phyloP scores from a whole-genome alignment of 495 filamentous ascomycete species.

The Amphirosellinia nigrospora region DNA sequence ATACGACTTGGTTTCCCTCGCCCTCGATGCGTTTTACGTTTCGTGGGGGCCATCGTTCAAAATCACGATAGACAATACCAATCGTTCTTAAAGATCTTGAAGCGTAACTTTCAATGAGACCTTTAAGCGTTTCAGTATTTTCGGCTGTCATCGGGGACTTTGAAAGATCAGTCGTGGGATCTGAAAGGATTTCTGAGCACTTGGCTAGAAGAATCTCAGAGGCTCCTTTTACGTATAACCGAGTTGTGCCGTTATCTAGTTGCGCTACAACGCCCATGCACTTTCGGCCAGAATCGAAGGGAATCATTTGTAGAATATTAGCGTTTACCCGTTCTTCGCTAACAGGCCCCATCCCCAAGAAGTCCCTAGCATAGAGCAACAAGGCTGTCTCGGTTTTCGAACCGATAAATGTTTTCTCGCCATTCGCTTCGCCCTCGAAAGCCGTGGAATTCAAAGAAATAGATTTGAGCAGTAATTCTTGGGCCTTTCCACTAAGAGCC shows the following conservation, averaged over 20 bases:
- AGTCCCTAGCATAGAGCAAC: conserved; percentile 73
- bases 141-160: conserved; percentile 62
- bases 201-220: conserved; percentile 82
- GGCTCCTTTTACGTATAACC: conserved; percentile 86
- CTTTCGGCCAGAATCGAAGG: conserved; percentile 86
- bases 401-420: conserved; percentile 75
- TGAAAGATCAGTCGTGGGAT: conserved; percentile 68
- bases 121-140: conserved; percentile 63
- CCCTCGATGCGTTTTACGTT: conserved; percentile 67
- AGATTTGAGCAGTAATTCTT: conserved; percentile 71
- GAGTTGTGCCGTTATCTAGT: conserved; percentile 65
- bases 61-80: conserved; percentile 84
- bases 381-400: conserved; percentile 92
- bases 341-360: conserved; percentile 76
- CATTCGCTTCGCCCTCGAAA: conserved; percentile 81
- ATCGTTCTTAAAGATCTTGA: conserved; percentile 85
- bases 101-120: conserved; percentile 78
- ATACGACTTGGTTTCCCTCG: conserved; percentile 71
- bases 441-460: conserved; percentile 88
- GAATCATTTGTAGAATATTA: conserved; percentile 73
- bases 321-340: conserved; percentile 73
- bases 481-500: conserved; percentile 62
- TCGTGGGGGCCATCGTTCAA: conserved; percentile 84
- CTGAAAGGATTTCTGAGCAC: conserved; percentile 72
- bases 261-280: conserved; percentile 86